Percentiles rank a stretch among this genome's conserved stretches.
These are phyloP conservation scores for Gentiana macrophylla DNA, from an alignment of 257 asterid species.

Conservation along the genomic window DNA sequence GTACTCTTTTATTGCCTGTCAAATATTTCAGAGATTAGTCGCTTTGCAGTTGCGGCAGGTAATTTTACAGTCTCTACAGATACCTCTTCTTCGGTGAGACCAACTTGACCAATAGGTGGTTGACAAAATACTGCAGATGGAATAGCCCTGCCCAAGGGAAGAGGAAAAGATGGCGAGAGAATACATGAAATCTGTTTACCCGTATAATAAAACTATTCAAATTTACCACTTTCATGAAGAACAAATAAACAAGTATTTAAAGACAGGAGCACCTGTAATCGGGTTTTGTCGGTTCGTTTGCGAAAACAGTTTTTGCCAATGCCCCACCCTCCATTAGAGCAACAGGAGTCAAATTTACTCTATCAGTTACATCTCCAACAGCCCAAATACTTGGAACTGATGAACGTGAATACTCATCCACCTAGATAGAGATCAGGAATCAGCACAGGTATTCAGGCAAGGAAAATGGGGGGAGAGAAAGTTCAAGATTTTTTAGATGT, in stretches of 20 bases:
- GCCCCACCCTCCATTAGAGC: conserved; percentile 99
- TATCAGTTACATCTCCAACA: conserved; percentile 96
- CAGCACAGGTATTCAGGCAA: not conserved
- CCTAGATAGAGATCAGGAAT: conserved; percentile 26
- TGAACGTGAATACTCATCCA: conserved; percentile 79
- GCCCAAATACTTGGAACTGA: conserved; percentile 99
- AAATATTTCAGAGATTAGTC: conserved; percentile 10
- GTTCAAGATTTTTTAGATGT: not conserved
- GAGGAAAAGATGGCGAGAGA: conserved; percentile 8
- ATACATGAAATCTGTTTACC: not conserved
- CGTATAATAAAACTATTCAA: too few relatives aligned
- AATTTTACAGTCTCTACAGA: conserved; percentile 7
- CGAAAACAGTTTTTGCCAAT: conserved; percentile 82
- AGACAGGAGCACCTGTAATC: conserved; percentile 51
- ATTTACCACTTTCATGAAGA: too few relatives aligned
- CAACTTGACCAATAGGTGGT: conserved; percentile 95
- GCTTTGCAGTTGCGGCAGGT: conserved; percentile 9
- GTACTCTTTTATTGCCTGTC: conserved; percentile 58
- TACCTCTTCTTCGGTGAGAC: conserved; percentile 91
- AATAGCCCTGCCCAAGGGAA: conserved; percentile 49
- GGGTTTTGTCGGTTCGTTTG: conserved; percentile 69
- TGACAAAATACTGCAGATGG: conserved; percentile 94
- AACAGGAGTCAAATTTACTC: conserved; percentile 96
- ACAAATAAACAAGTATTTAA: not conserved
- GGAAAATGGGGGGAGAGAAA: not conserved